These are phyloP conservation scores for Solanum stenotomum DNA, from an alignment of 257 asterid species.

Conservation along the genomic window DNA sequence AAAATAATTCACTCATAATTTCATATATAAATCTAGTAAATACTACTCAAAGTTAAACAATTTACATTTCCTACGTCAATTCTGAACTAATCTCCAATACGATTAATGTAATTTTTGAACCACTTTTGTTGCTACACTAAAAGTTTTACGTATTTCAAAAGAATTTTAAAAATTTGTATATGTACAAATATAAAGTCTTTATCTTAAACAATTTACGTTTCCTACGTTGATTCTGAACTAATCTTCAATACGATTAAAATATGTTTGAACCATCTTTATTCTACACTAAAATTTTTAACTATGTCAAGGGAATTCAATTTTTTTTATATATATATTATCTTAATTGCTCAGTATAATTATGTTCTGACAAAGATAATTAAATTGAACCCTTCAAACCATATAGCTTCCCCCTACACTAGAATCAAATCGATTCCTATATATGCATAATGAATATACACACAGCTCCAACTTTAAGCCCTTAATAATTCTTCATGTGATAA, in stretches of 20 bases:
- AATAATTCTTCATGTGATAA: background rate
- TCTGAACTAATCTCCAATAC: background rate
- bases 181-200: background rate
- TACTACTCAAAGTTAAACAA: background rate
- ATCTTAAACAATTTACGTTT: background rate
- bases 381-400: background rate
- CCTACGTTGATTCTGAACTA: background rate
- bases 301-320: background rate
- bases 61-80: background rate
- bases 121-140: background rate
- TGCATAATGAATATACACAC: background rate
- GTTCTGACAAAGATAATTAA: background rate
- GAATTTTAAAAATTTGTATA: background rate
- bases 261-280: background rate
- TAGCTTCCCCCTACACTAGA: background rate
- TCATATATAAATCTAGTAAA: background rate
- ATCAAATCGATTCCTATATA: background rate
- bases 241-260: background rate
- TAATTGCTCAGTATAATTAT: background rate
- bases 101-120: background rate
- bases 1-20: background rate
- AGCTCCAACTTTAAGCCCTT: background rate
- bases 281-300: background rate
- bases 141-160: background rate
- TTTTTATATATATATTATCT: background rate